Base-by-base conservation (phyloP, 2,329 filamentous ascomycete species). In the Neonectria hederae region DNA sequence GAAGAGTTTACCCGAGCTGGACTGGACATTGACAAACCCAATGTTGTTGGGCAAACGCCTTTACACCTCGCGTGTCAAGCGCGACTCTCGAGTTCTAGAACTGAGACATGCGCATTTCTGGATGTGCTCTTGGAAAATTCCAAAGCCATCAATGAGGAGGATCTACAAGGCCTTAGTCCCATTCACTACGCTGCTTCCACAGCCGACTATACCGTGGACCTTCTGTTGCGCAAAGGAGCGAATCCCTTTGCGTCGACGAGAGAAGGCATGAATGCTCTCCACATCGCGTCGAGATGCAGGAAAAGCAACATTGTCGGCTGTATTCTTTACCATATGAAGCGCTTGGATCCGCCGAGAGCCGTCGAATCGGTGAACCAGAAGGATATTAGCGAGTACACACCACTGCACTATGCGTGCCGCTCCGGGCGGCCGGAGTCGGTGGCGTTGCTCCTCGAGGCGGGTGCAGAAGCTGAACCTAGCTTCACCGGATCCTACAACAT, bases 151-250 rank as follows among this genome's bases (percentile, higher is more conserved):
- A 59, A 71, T 5, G 19, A 17, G 2, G 30, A 59, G 40, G 65
- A 71, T 21, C 45, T 4, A 1, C 24, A 30, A 40, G 69, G 67
- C 4, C 19, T 69, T 19, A 62, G 51, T 11, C 56, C 67, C n/a
- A 60, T 71, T 19, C 69, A 71, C 35, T 65, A 68, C 14, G 69
- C 69, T 10, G 67, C 69, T 21, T 71, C 69, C 2, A 35, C 52
- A 1, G 21, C 48, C 14, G 48, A 62, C 14, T 58, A 53, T 43
- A 32, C 40, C 4, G 60, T 69, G 10, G 43, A 57, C 21, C 32
- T 54, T 11, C 51, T 71, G 54, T 38, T 68, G 4, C 40, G 28
- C 7, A 67, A 42, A 5, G 65, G 67, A 0, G 69, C 65, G 21
- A 63, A 71, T 40, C 65, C 67, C 1, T 71, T 71, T 35, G 56